These are phyloP conservation scores for sorghum (Sorghum bicolor) DNA, from an alignment of 176 grass and related monocot genomes.

Conservation along the genomic window DNA sequence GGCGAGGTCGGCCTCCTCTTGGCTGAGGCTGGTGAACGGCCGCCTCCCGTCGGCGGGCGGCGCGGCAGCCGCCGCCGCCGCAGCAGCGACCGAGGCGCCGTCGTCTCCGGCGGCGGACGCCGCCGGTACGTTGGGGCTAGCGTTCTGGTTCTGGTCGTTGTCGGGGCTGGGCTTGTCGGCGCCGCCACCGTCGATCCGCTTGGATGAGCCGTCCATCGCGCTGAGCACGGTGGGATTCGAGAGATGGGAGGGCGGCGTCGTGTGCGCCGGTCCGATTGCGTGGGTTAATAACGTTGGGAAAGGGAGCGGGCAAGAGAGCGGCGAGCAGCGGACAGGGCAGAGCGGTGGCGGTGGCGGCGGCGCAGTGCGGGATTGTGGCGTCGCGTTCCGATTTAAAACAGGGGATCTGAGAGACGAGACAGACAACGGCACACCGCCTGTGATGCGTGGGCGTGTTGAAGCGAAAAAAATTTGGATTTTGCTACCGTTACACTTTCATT, in stretches of 20 bases:
- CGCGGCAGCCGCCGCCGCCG: neutral
- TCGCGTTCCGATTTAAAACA: slow-evolving; percentile 3
- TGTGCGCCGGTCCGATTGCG: neutral
- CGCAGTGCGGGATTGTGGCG: neutral
- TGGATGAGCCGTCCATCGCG: slow-evolving; percentile 62
- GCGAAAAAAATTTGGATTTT: too few species aligned
- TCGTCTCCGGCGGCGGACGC: neutral
- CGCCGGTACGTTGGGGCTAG: slow-evolving; percentile 16
- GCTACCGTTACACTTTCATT: too few species aligned
- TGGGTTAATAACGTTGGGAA: neutral
- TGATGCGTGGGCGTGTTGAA: neutral
- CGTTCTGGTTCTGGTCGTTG: slow-evolving; percentile 29
- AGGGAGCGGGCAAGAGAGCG: too few species aligned
- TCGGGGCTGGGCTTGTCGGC: slow-evolving; percentile 38
- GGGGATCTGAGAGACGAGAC: neutral
- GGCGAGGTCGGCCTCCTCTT: slow-evolving; percentile 96
- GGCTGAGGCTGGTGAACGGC: slow-evolving; percentile 92
- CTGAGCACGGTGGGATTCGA: neutral
- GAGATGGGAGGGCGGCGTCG: neutral
- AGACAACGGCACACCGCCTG: neutral
- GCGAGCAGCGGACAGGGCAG: neutral
- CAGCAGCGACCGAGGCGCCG: neutral
- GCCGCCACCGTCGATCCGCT: slow-evolving; percentile 30
- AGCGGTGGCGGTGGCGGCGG: neutral
- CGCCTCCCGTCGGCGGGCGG: slow-evolving; percentile 26